phyloP scores from a whole-genome alignment of 768 basidiomycete genomes.

The Russula vinacea region DNA sequence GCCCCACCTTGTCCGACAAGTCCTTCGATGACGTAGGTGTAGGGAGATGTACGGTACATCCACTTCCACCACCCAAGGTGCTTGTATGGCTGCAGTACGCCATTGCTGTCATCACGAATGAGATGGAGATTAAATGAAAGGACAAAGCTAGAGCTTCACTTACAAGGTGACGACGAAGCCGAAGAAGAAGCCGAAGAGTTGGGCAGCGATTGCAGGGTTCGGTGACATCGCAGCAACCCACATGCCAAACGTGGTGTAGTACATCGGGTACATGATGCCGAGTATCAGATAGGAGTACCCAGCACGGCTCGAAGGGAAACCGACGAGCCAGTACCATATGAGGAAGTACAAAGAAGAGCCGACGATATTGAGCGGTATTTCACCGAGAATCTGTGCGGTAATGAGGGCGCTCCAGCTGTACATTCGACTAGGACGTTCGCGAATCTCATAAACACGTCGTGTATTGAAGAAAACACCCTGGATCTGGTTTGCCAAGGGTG shows the following conservation, averaged over 20 bases:
- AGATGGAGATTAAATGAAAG: neutral
- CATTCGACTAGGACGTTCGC: constrained; percentile 44
- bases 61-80: constrained; percentile 47
- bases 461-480: constrained; percentile 43
- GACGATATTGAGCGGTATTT: constrained; percentile 46
- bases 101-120: constrained; percentile 37
- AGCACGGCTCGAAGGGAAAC: constrained; percentile 39
- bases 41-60: constrained; percentile 41
- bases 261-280: constrained; percentile 43
- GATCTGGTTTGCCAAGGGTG: constrained; percentile 42
- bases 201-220: constrained; percentile 41
- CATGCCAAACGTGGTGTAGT: constrained; percentile 44
- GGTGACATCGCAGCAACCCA: constrained; percentile 46
- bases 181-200: constrained; percentile 42
- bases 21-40: constrained; percentile 42
- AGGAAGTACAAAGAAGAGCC: constrained; percentile 43
- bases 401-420: constrained; percentile 42
- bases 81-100: constrained; percentile 47
- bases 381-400: constrained; percentile 40
- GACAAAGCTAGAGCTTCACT: constrained; percentile 22
- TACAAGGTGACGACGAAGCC: constrained; percentile 46
- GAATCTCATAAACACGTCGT: constrained; percentile 42
- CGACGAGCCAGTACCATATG: constrained; percentile 52
- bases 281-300: constrained; percentile 43
- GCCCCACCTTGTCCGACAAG: constrained; percentile 47